These are phyloP conservation scores for Trichoderma arundinaceum DNA, from an alignment of 2,329 filamentous ascomycete genomes.

Conservation along the genomic window DNA sequence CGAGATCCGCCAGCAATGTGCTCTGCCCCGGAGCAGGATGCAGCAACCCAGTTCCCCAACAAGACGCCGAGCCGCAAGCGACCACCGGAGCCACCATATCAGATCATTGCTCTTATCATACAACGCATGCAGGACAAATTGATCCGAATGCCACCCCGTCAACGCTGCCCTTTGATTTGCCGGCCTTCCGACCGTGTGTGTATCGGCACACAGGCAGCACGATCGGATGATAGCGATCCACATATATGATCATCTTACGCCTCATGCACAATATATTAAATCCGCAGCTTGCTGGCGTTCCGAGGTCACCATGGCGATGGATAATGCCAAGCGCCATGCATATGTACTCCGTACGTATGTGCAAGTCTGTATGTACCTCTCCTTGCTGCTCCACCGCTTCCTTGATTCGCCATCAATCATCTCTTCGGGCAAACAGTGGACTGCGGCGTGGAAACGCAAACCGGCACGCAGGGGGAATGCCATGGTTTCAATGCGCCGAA, in stretches of 20 bases:
- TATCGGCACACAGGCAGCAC: constrained; percentile 25
- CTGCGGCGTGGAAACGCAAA: constrained; percentile 1
- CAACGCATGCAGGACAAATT: constrained; percentile 26
- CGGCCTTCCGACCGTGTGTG: constrained; percentile 9
- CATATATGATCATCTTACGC: constrained; percentile 24
- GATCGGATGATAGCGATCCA: constrained; percentile 31
- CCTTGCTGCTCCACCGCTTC: constrained; percentile 18
- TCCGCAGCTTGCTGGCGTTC: constrained; percentile 12
- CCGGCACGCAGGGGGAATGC: not conserved
- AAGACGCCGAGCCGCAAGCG: constrained; percentile 20
- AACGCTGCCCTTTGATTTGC: constrained; percentile 21
- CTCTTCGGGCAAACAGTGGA: constrained; percentile 15
- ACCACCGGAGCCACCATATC: constrained; percentile 11
- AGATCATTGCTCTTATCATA: constrained; percentile 27
- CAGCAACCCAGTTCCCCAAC: constrained; percentile 15
- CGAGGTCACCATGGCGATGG: constrained; percentile 16
- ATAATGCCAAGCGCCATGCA: constrained; percentile 24
- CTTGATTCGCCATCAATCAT: not conserved
- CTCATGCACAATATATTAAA: constrained; percentile 31
- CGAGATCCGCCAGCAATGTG: constrained; percentile 10
- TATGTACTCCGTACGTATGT: constrained; percentile 20
- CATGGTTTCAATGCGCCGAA: constrained; percentile 21
- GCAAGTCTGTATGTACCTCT: not conserved
- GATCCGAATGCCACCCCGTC: constrained; percentile 29
- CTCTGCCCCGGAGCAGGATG: not conserved